Evolutionary conservation across 306 rosid species (phyloP).

Genomic region (Astragalus membranaceus): DNA sequence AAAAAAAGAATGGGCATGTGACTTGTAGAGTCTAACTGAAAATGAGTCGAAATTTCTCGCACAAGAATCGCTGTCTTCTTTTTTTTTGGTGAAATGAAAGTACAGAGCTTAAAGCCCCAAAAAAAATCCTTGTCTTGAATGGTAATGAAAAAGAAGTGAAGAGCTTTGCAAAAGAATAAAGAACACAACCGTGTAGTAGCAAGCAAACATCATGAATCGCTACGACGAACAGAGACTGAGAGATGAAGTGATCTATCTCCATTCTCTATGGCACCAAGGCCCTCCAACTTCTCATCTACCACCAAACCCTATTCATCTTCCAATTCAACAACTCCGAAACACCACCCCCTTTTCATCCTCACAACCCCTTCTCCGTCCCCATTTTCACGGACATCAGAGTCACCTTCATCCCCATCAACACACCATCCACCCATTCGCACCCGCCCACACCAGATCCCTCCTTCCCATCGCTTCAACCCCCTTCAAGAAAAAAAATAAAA

Average conservation of each 20-base stretch:
- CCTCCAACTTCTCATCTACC: constrained; percentile 23
- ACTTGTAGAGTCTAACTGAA: too few relatives aligned
- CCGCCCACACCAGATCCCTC: constrained; percentile 14
- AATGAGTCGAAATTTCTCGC: too few relatives aligned
- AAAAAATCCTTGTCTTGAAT: too few relatives aligned
- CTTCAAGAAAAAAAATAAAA: background rate
- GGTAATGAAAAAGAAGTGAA: too few relatives aligned
- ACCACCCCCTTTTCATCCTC: background rate
- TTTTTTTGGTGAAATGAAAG: too few relatives aligned
- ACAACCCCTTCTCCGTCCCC: background rate
- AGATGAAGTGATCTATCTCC: constrained; percentile 51
- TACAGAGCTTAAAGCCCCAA: too few relatives aligned
- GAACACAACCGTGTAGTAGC: too few relatives aligned
- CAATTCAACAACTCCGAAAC: background rate
- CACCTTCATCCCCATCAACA: background rate
- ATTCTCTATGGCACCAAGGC: constrained; percentile 62
- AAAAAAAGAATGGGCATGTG: too few relatives aligned
- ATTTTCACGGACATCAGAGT: background rate
- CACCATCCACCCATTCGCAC: background rate
- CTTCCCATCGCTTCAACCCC: background rate
- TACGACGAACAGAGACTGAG: constrained; percentile 26
- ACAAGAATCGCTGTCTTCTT: too few relatives aligned
- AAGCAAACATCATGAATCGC: constrained; percentile 29
- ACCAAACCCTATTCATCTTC: constrained; percentile 1
- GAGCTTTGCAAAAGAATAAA: background rate